Percentiles rank a stretch among this genome's conserved stretches.
Evolutionary conservation across 179 eudicot genomes (phyloP).

Genomic region (Carnegiea gigantea): DNA sequence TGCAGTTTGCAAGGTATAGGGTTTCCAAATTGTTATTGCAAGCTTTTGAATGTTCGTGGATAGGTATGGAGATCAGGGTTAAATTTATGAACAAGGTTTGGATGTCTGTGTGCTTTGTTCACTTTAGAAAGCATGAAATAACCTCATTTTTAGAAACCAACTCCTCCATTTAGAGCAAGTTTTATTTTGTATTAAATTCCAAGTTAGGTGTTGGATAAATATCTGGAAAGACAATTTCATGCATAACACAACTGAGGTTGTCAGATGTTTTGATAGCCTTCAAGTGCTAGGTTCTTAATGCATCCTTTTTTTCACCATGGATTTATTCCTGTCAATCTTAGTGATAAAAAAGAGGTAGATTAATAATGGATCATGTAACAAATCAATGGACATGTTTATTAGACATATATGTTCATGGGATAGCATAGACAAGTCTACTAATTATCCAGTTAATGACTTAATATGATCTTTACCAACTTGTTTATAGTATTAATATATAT

Average conservation of each 20-base stretch:
- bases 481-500: no score
- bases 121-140: not conserved
- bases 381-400: no score
- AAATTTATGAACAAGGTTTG: not conserved
- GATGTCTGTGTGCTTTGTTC: not conserved
- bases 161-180: not conserved
- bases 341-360: no score
- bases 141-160: not conserved
- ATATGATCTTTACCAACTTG: no score
- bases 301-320: not conserved
- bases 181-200: no score
- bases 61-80: not conserved
- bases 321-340: no score
- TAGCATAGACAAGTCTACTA: no score
- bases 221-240: no score
- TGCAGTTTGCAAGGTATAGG: not conserved
- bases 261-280: not conserved
- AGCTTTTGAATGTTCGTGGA: not conserved
- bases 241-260: not conserved
- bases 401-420: no score
- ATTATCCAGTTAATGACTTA: no score
- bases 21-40: not conserved
- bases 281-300: no score
- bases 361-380: no score
- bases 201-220: not conserved